phyloP scores from a whole-genome alignment of 2,329 filamentous ascomycete species.

The Cercospora citrullina region DNA sequence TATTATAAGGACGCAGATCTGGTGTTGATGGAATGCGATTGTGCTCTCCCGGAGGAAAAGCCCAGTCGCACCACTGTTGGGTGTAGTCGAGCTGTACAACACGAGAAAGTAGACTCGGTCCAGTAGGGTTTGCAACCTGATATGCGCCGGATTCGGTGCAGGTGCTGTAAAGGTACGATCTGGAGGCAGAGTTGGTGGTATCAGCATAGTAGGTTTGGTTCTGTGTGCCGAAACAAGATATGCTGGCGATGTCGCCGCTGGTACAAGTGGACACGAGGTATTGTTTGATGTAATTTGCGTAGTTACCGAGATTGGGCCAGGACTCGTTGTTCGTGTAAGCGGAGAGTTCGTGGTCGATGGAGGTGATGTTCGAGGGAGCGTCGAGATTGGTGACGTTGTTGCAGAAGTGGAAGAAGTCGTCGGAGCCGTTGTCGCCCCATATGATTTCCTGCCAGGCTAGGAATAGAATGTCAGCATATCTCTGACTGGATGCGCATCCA shows the following conservation, averaged over 20 bases:
- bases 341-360: constrained; percentile 49
- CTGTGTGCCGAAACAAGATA: constrained; percentile 51
- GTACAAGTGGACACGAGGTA: constrained; percentile 48
- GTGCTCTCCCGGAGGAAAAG: constrained; percentile 51
- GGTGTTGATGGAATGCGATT: constrained; percentile 50
- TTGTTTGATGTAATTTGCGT: constrained; percentile 54
- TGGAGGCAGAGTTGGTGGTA: constrained; percentile 42
- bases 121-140: constrained; percentile 48
- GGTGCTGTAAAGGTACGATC: constrained; percentile 55
- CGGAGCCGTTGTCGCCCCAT: constrained; percentile 47
- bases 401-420: constrained; percentile 57
- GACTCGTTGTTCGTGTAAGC: constrained; percentile 53
- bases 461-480: background rate
- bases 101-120: constrained; percentile 51
- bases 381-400: constrained; percentile 52
- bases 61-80: constrained; percentile 58
- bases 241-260: constrained; percentile 45
- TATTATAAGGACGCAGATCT: constrained; percentile 46
- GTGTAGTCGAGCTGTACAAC: constrained; percentile 53
- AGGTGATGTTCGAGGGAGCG: constrained; percentile 46
- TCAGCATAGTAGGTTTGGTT: constrained; percentile 50
- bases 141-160: constrained; percentile 51
- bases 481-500: background rate
- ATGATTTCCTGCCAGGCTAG: constrained; percentile 57
- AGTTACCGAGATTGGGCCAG: constrained; percentile 55